Evolutionary conservation across 805 yeast species (phyloP).

Genomic region (Wickerhamiella galacta): DNA sequence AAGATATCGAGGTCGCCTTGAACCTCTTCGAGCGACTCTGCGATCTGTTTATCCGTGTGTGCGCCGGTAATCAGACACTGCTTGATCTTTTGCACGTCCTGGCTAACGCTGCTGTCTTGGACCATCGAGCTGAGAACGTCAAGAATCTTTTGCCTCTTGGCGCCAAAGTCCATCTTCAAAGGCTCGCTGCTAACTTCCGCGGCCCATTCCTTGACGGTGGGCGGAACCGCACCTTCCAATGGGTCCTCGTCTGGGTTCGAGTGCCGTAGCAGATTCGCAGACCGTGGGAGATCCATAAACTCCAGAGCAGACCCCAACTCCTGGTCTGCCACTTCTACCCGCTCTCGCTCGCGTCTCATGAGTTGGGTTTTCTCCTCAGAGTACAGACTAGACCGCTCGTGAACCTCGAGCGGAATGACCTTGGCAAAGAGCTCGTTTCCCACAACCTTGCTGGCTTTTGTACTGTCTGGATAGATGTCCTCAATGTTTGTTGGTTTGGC

Average conservation of each 20-base stretch:
- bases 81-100: conserved; percentile 16
- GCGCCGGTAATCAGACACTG: conserved; percentile 24
- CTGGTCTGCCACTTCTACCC: conserved; percentile 59
- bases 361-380: conserved; percentile 77
- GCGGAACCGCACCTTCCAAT: conserved; percentile 26
- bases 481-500: conserved; percentile 39
- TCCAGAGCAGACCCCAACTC: conserved; percentile 68
- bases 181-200: conserved; percentile 18
- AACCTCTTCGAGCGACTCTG: conserved; percentile 32
- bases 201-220: conserved; percentile 26
- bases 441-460: conserved; percentile 20
- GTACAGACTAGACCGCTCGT: conserved; percentile 72
- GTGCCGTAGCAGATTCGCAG: conserved; percentile 27
- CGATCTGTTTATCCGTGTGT: conserved; percentile 37
- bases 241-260: conserved; percentile 9
- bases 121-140: too few species aligned
- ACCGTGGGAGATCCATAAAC: conserved; percentile 57
- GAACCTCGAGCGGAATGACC: conserved; percentile 73
- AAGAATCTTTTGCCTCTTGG: conserved; percentile 13
- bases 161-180: conserved; percentile 14
- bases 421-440: conserved; percentile 51
- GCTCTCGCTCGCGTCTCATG: conserved; percentile 57
- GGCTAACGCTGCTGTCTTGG: too few species aligned
- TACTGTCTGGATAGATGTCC: conserved; percentile 26
- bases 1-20: conserved; percentile 30